These are phyloP conservation scores for Ilyonectria sp. DNA, from an alignment of 2,329 filamentous ascomycete genomes.

Conservation along the genomic window DNA sequence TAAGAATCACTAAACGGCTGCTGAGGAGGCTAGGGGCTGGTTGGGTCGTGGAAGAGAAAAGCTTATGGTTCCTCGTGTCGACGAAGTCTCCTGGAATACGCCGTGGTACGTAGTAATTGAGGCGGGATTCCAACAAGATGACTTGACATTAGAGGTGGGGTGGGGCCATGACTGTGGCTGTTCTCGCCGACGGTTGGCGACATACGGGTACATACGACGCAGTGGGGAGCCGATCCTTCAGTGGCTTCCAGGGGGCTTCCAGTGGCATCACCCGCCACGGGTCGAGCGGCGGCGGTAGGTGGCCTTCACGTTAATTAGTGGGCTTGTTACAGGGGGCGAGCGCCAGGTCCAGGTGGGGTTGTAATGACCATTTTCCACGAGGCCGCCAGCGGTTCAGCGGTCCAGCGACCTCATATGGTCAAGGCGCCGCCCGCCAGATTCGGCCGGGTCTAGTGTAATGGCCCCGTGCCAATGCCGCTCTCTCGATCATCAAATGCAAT, in stretches of 20 bases:
- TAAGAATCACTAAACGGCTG: not conserved
- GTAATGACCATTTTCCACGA: constrained; percentile 17
- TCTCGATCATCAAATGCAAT: not conserved
- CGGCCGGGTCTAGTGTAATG: constrained; percentile 15
- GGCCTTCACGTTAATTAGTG: constrained; percentile 13
- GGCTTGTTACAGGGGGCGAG: constrained; percentile 17
- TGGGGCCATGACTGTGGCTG: constrained; percentile 19
- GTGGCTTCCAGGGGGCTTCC: constrained; percentile 12
- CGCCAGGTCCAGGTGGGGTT: constrained; percentile 19
- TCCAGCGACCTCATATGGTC: not conserved
- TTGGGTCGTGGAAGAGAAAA: not conserved
- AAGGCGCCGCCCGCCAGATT: constrained; percentile 1
- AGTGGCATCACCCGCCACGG: not conserved
- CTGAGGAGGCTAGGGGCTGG: constrained; percentile 11
- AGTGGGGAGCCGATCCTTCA: constrained; percentile 5
- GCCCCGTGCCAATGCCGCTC: constrained; percentile 5
- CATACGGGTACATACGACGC: not conserved
- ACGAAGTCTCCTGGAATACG: constrained; percentile 11
- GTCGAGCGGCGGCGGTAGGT: not conserved
- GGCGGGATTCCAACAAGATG: constrained; percentile 27
- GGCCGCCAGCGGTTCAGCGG: not conserved
- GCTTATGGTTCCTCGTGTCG: constrained; percentile 13
- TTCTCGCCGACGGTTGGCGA: constrained; percentile 9
- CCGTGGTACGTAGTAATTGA: constrained; percentile 13
- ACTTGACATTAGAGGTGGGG: constrained; percentile 37